These are phyloP conservation scores for Aspergillus proliferans DNA, from an alignment of 2,329 filamentous ascomycete species.

Conservation along the genomic window DNA sequence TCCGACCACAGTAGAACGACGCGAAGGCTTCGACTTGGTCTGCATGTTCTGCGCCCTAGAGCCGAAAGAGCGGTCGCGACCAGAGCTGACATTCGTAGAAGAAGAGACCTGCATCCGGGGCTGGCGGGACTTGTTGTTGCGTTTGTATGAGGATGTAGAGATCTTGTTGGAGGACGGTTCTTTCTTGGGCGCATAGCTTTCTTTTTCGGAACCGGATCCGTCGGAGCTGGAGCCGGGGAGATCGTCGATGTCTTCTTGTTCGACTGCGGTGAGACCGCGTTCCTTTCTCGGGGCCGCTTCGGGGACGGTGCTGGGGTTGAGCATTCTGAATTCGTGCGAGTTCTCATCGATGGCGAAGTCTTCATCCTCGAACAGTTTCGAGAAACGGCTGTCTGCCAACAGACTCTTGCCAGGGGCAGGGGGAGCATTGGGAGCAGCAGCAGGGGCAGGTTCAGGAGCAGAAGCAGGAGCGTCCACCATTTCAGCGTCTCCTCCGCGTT, in stretches of 20 bases:
- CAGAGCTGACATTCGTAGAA: constrained; percentile 39
- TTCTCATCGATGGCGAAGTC: constrained; percentile 89
- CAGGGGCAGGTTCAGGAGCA: neutral
- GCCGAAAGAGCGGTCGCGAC: constrained; percentile 53
- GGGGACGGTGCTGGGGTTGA: constrained; percentile 75
- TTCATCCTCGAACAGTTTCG: constrained; percentile 81
- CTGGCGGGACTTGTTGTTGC: constrained; percentile 41
- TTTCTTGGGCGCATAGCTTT: constrained; percentile 23
- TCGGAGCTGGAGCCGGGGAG: constrained; percentile 38
- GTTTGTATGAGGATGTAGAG: constrained; percentile 51
- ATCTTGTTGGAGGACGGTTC: constrained; percentile 38
- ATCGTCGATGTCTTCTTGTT: constrained; percentile 54
- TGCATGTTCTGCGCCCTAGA: constrained; percentile 46
- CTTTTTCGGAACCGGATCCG: constrained; percentile 28
- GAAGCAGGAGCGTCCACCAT: constrained; percentile 23
- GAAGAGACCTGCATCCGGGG: constrained; percentile 55
- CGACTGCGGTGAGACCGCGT: constrained; percentile 55
- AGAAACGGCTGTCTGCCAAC: constrained; percentile 80
- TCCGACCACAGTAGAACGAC: constrained; percentile 35
- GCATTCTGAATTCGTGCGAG: constrained; percentile 75
- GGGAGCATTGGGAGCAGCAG: constrained; percentile 11
- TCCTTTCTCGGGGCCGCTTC: constrained; percentile 28
- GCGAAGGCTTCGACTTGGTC: constrained; percentile 26
- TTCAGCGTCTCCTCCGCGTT: constrained; percentile 52
- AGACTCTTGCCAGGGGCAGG: constrained; percentile 52